Base-by-base conservation (phyloP, 2,329 filamentous ascomycete genomes). In the Penicillium sp. region DNA sequence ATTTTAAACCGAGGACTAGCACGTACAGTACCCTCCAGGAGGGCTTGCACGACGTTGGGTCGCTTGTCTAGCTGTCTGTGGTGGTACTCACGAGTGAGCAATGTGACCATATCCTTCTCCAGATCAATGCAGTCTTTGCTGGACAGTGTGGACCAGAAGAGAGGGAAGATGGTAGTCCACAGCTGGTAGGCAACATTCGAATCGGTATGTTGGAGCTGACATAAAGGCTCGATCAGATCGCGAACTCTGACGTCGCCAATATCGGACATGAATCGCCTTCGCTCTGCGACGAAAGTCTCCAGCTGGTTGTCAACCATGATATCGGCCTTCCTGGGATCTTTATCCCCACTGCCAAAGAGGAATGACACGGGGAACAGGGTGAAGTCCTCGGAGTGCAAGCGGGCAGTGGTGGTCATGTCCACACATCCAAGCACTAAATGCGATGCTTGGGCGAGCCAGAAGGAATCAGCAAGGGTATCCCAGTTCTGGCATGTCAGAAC, bases 81-180 rank as follows among this genome's bases (percentile, higher is more conserved):
- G 73, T 99, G 94, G 73, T 93, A 97, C 69, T 99, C 95, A 71
- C 96, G 96, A 2, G 93, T 96, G 10, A 99, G 81, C 12, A 99
- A 81, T 3, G 87, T 84, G n/a, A 97, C 90, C 75, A 99, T 86
- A 15, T 91, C 93, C 67, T 93, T 91, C 74, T 97, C 91, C 35
- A 99, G 82, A 62, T 99, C 94, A 31, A 86, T 84, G 56, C 93
- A 89, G 69, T 99, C 94, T 64, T 99, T 95, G 67, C 87, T 90
- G 6, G 87, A 85, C 6, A 94, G 85, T 0, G 91, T 89, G 15
- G 93, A 91, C 95, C 94, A 99, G 73, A 89, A 96, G 65, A 97
- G 86, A 0, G 93, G 92, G 79, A 97, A 99, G 50, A 97, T 80
- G 0, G 89, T 84, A 45, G 93, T 86, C 95, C 95, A 99, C 8